A percentile compares a stretch with the other conserved stretches of the same genome.
These are phyloP conservation scores for Pseudofabraea citricarpa DNA, from an alignment of 2,329 filamentous ascomycete genomes.

Conservation along the genomic window DNA sequence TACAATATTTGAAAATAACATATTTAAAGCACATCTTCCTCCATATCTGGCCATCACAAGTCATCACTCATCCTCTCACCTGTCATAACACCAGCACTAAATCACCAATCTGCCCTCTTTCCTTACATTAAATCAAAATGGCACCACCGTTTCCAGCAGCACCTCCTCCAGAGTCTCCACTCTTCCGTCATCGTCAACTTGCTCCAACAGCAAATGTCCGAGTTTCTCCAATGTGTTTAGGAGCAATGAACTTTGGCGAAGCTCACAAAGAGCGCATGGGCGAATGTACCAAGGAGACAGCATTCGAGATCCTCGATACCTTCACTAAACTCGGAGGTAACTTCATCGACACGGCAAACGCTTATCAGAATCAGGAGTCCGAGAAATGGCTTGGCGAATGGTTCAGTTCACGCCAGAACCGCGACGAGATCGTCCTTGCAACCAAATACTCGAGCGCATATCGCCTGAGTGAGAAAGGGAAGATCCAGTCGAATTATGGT, in stretches of 20 bases:
- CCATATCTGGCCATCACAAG: no score
- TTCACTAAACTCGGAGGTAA: constrained; percentile 53
- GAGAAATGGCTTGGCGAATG: constrained; percentile 58
- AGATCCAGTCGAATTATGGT: constrained; percentile 11
- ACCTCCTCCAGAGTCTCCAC: constrained; percentile 49
- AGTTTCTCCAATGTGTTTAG: constrained; percentile 61
- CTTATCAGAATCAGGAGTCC: constrained; percentile 51
- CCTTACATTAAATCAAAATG: no score
- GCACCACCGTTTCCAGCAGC: constrained; percentile 30
- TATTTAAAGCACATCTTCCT: no score
- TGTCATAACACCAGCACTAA: no score
- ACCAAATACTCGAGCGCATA: constrained; percentile 45
- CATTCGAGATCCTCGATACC: constrained; percentile 51
- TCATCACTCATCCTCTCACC: no score
- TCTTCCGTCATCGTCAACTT: constrained; percentile 60
- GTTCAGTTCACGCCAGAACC: constrained; percentile 41
- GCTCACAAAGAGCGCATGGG: constrained; percentile 36
- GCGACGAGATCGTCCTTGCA: constrained; percentile 46
- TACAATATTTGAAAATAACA: no score
- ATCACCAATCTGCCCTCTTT: no score
- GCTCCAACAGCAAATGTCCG: constrained; percentile 58
- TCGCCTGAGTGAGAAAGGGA: constrained; percentile 6
- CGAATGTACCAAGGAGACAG: constrained; percentile 46
- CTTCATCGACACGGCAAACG: constrained; percentile 59
- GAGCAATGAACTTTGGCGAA: constrained; percentile 58